A percentile compares a stretch with the other conserved stretches of the same genome.
Conservation (phyloP, 768 basidiomycete species). For the Mycena capillaripes region DNA sequence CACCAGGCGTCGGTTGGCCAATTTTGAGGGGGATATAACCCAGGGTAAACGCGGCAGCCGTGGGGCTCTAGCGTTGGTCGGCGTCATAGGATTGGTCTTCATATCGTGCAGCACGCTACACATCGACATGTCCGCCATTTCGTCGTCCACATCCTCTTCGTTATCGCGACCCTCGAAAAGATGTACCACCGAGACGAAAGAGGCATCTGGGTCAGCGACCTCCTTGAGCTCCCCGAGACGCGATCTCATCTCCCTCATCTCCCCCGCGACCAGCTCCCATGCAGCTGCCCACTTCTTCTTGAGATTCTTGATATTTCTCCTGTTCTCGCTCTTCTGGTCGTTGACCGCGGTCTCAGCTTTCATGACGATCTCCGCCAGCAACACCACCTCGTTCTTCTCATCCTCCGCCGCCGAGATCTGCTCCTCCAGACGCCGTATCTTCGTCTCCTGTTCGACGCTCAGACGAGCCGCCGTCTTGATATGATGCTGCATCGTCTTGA, state of each 20-base stretch:
- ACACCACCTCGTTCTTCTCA: conserved; percentile 4
- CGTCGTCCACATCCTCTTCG: neutral
- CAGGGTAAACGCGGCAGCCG: neutral
- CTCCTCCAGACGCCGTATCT: neutral
- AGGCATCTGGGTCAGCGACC: neutral
- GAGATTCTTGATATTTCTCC: neutral
- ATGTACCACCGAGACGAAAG: neutral
- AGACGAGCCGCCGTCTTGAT: neutral
- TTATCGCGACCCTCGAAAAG: too few species aligned
- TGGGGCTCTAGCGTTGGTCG: too few species aligned
- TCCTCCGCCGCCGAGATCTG: neutral
- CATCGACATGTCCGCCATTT: neutral
- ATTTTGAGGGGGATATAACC: neutral
- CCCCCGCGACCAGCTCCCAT: neutral
- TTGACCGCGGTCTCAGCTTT: neutral
- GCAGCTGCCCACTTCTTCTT: conserved; percentile 5
- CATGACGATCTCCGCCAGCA: neutral
- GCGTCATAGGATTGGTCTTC: too few species aligned
- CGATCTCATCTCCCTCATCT: neutral
- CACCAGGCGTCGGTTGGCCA: neutral
- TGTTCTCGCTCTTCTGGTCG: neutral
- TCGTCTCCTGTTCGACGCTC: neutral
- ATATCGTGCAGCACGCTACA: neutral
- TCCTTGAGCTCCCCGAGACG: neutral
- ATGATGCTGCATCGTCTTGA: neutral